Conservation (phyloP, 1,284 basidiomycete species). For the Moesziomyces aphidis region DNA sequence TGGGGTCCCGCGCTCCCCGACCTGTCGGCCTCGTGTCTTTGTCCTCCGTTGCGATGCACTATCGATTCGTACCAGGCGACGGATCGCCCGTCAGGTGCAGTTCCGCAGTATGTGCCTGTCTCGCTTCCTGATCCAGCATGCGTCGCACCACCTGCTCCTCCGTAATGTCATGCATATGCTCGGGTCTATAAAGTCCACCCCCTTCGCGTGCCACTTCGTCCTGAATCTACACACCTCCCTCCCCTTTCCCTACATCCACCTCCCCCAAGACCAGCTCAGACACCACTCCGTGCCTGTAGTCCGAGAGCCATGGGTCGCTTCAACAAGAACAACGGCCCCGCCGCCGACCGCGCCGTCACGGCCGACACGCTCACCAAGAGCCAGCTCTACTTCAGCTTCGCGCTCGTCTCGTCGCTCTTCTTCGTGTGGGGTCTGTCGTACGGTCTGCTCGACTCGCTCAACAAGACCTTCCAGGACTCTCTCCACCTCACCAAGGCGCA, state of each 20-base stretch:
- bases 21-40: neutral
- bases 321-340: conserved; percentile 23
- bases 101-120: neutral
- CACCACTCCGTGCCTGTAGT: neutral
- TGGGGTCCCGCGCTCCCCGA: neutral
- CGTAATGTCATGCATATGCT: neutral
- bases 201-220: neutral
- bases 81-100: neutral
- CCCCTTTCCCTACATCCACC: neutral
- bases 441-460: conserved; percentile 84
- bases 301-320: conserved; percentile 22
- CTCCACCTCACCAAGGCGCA: conserved; percentile 80
- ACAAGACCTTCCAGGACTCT: conserved; percentile 81
- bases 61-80: neutral
- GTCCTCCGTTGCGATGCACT: neutral
- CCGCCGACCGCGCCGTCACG: conserved; percentile 33
- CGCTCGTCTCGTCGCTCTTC: conserved; percentile 81
- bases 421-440: conserved; percentile 77
- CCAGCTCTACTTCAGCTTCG: conserved; percentile 72
- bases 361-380: conserved; percentile 25
- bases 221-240: neutral
- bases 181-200: neutral
- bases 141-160: too few relatives aligned
- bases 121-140: neutral
- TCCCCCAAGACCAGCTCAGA: neutral